Evolutionary conservation across 1,284 basidiomycete species (phyloP).

Genomic region (Fomitopsis pinicola): DNA sequence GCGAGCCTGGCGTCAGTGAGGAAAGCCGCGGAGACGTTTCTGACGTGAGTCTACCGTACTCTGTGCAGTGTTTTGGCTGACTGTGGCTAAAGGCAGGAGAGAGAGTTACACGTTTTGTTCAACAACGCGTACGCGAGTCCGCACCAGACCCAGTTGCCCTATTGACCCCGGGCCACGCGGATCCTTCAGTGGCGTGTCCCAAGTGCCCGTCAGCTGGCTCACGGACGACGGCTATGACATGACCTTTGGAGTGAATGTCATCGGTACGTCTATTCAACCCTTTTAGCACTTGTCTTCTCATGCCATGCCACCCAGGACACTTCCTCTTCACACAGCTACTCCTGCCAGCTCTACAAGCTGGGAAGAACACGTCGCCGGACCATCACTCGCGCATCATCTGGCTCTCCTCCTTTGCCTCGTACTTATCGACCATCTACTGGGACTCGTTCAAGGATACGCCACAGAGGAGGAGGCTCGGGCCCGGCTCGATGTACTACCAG

Average conservation of each 20-base stretch:
- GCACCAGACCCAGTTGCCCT: too few relatives aligned
- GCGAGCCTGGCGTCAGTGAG: slow-evolving; percentile 40
- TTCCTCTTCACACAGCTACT: slow-evolving; percentile 25
- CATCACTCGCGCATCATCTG: slow-evolving; percentile 21
- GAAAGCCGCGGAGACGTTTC: slow-evolving; percentile 34
- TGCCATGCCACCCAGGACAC: slow-evolving; percentile 13
- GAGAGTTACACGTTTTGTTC: slow-evolving; percentile 43
- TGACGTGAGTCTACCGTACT: slow-evolving; percentile 35
- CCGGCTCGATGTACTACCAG: slow-evolving; percentile 14
- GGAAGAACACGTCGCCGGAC: slow-evolving; percentile 20
- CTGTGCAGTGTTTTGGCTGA: slow-evolving; percentile 27
- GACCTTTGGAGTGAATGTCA: slow-evolving; percentile 57
- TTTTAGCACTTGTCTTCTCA: background rate
- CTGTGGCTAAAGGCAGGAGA: slow-evolving; percentile 35
- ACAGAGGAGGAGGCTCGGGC: slow-evolving; percentile 10
- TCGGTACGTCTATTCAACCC: slow-evolving; percentile 27
- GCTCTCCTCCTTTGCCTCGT: slow-evolving; percentile 23
- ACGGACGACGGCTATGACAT: slow-evolving; percentile 56
- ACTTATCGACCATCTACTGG: slow-evolving; percentile 16
- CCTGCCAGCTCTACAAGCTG: slow-evolving; percentile 20
- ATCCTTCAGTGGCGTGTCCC: slow-evolving; percentile 51
- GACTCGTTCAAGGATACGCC: slow-evolving; percentile 14
- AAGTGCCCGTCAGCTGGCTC: slow-evolving; percentile 35
- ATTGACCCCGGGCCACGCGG: background rate
- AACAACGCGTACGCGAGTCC: slow-evolving; percentile 43